Conservation (phyloP, 75 land plant genomes). For the Selaginella moellendorffii region DNA sequence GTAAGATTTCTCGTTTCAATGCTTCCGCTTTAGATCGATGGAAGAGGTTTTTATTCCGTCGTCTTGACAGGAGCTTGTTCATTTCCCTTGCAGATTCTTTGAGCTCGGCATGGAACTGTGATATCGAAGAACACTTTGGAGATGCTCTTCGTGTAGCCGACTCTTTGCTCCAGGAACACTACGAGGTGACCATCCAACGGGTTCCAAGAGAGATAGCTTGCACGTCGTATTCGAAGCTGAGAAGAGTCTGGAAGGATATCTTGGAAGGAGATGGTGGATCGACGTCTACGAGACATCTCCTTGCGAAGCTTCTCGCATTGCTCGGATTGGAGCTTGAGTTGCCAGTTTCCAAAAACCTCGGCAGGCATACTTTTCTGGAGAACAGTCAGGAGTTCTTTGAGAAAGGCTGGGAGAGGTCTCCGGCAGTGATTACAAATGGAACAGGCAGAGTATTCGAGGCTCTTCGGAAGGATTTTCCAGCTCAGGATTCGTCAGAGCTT, state of each 20-base stretch:
- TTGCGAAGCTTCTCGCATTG: conserved; percentile 51
- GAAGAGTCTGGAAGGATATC: background rate
- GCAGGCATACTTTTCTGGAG: conserved; percentile 24
- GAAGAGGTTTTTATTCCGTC: background rate
- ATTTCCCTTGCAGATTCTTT: conserved; percentile 3
- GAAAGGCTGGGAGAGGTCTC: conserved; percentile 48
- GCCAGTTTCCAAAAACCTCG: background rate
- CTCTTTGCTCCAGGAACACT: background rate
- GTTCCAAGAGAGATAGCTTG: background rate
- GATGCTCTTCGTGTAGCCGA: background rate
- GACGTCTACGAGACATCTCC: conserved; percentile 11
- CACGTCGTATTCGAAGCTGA: background rate
- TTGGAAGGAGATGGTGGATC: background rate
- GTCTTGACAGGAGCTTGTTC: conserved; percentile 11
- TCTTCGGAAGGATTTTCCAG: conserved; percentile 16
- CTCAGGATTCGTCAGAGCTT: background rate
- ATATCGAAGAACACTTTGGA: background rate
- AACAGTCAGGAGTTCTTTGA: conserved; percentile 17
- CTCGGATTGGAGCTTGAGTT: conserved; percentile 29
- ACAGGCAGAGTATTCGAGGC: conserved; percentile 1
- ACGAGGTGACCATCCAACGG: background rate
- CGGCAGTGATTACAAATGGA: conserved; percentile 24
- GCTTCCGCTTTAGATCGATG: background rate
- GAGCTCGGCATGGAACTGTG: conserved; percentile 1
- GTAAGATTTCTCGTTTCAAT: background rate